phyloP scores from a whole-genome alignment of 1,284 basidiomycete genomes.

The Omphalotus olearius region DNA sequence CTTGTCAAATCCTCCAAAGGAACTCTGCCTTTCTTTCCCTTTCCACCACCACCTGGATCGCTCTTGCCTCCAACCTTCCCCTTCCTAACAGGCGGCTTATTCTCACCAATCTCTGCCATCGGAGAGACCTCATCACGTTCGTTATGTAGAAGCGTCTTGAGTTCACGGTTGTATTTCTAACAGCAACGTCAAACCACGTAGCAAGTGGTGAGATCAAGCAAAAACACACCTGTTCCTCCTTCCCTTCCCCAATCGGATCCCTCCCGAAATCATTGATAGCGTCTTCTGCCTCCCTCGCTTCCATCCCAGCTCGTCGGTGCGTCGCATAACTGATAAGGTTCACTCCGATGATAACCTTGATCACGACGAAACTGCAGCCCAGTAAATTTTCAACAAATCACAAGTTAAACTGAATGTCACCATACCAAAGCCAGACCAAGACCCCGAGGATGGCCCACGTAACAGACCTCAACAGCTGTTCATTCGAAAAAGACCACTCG shows the following conservation, averaged over 20 bases:
- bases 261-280: slow-evolving; percentile 81
- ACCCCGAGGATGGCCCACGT: slow-evolving; percentile 66
- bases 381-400: neutral
- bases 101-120: slow-evolving; percentile 71
- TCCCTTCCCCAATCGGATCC: slow-evolving; percentile 82
- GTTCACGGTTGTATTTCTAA: slow-evolving; percentile 76
- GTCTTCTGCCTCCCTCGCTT: slow-evolving; percentile 66
- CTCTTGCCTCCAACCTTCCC: no score
- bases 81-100: slow-evolving; percentile 23
- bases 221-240: slow-evolving; percentile 68
- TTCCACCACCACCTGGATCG: slow-evolving; percentile 22
- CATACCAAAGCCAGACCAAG: slow-evolving; percentile 80
- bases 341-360: slow-evolving; percentile 88
- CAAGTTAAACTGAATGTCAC: neutral
- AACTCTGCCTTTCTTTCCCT: slow-evolving; percentile 59
- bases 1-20: slow-evolving; percentile 83
- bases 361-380: slow-evolving; percentile 62
- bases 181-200: neutral
- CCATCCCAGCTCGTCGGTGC: slow-evolving; percentile 70
- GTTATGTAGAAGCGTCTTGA: slow-evolving; percentile 69
- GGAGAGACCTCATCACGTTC: slow-evolving; percentile 63
- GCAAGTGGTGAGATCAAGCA: slow-evolving; percentile 6
- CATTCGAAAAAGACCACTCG: slow-evolving; percentile 32
- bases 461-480: slow-evolving; percentile 48
- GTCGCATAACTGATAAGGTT: slow-evolving; percentile 84